These are phyloP conservation scores for Cubamyces lactineus DNA, from an alignment of 768 basidiomycete species.

Conservation along the genomic window DNA sequence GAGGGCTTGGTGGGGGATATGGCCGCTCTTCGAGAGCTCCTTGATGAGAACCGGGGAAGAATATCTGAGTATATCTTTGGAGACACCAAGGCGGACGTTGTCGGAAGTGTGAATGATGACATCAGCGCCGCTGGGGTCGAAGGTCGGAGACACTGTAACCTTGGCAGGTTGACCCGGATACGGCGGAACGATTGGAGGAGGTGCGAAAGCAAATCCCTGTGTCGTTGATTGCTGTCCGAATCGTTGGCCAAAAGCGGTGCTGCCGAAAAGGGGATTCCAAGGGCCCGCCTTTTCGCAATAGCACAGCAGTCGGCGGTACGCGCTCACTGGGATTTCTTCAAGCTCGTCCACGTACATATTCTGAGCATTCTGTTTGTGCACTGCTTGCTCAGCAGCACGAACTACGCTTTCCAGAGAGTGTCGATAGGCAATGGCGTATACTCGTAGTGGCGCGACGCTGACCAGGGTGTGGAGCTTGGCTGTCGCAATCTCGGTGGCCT, in stretches of 20 bases:
- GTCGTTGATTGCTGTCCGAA: too few species aligned
- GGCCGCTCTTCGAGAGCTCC: conserved; percentile 40
- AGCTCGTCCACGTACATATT: conserved; percentile 14
- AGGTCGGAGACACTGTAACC: conserved; percentile 23
- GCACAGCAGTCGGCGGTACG: conserved; percentile 15
- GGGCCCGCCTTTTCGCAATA: neutral
- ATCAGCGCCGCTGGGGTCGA: conserved; percentile 47
- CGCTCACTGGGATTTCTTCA: conserved; percentile 13
- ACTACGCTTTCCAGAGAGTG: conserved; percentile 35
- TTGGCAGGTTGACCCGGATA: too few species aligned
- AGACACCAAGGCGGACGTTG: conserved; percentile 50
- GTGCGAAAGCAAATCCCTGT: too few species aligned
- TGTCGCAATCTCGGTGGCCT: conserved; percentile 20
- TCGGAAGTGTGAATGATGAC: conserved; percentile 58
- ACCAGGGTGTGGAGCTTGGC: conserved; percentile 26
- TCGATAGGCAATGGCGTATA: conserved; percentile 40
- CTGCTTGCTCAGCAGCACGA: conserved; percentile 27
- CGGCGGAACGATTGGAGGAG: too few species aligned
- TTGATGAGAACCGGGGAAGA: conserved; percentile 60
- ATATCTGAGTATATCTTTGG: conserved; percentile 57
- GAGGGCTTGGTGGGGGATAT: neutral
- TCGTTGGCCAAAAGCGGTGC: too few species aligned
- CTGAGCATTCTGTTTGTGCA: neutral
- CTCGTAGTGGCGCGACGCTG: conserved; percentile 31
- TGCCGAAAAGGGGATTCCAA: too few species aligned